Conservation (phyloP, 495 filamentous ascomycete species). For the Penicillium crystallinum region DNA sequence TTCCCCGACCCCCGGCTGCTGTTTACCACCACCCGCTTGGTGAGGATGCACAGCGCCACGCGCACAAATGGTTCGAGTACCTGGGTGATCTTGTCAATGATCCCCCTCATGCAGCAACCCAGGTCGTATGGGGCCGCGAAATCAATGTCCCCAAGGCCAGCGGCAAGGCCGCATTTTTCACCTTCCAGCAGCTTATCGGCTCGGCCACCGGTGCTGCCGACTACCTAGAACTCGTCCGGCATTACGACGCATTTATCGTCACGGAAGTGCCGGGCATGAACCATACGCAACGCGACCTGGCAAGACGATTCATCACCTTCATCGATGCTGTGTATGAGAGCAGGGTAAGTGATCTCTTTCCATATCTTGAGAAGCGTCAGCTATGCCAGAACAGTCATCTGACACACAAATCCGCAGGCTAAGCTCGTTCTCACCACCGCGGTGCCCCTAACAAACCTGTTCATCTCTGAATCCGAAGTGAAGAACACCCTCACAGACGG, state of each 20-base stretch:
- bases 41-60: conserved; percentile 68
- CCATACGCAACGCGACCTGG: conserved; percentile 76
- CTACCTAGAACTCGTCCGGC: conserved; percentile 86
- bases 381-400: background rate
- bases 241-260: conserved; percentile 87
- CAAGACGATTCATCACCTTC: conserved; percentile 92
- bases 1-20: conserved; percentile 85
- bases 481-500: conserved; percentile 31
- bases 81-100: conserved; percentile 76
- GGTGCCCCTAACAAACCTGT: conserved; percentile 77
- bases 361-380: background rate
- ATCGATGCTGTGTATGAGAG: conserved; percentile 92
- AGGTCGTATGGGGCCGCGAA: conserved; percentile 90
- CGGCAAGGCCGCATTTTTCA: conserved; percentile 82
- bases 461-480: conserved; percentile 79
- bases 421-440: conserved; percentile 90
- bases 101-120: conserved; percentile 68
- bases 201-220: conserved; percentile 85
- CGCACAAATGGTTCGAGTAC: conserved; percentile 91
- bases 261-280: conserved; percentile 92
- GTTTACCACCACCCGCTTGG: conserved; percentile 89
- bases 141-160: conserved; percentile 83
- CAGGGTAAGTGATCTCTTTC: conserved; percentile 40
- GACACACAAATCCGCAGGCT: conserved; percentile 51
- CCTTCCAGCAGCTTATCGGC: conserved; percentile 85